Conservation (phyloP, 306 rosid species). For the Astragalus membranaceus region DNA sequence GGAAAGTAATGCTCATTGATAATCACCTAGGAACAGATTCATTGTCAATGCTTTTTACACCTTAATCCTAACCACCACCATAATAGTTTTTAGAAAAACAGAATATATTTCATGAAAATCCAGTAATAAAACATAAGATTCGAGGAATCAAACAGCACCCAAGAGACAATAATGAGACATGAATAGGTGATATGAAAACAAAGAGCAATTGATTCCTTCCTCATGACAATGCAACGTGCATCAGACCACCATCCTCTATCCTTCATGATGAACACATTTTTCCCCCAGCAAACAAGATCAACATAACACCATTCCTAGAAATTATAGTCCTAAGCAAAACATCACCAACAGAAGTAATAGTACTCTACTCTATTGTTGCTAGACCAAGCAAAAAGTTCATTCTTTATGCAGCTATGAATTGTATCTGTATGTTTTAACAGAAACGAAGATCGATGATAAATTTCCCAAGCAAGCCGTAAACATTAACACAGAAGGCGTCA, state of each 20-base stretch:
- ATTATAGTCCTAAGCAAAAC: background rate
- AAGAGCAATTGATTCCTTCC: background rate
- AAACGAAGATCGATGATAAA: background rate
- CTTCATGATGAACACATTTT: slow-evolving; percentile 1
- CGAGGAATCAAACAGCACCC: background rate
- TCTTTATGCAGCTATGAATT: background rate
- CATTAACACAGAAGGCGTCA: background rate
- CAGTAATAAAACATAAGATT: background rate
- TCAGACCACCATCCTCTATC: background rate
- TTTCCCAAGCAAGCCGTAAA: background rate
- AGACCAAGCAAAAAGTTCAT: slow-evolving; percentile 1
- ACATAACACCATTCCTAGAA: background rate
- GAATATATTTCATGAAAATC: background rate
- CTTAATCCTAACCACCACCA: background rate
- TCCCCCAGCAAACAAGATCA: slow-evolving; percentile 8
- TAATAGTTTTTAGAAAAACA: background rate
- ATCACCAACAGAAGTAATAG: background rate
- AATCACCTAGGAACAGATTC: background rate
- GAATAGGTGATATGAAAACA: background rate
- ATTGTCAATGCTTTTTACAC: background rate
- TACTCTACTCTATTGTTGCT: background rate
- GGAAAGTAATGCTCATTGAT: background rate
- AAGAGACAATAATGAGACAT: background rate
- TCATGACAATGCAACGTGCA: background rate
- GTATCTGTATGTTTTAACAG: background rate